Conservation (phyloP, 176 grass and related monocot genomes). For the Musa itinerans region DNA sequence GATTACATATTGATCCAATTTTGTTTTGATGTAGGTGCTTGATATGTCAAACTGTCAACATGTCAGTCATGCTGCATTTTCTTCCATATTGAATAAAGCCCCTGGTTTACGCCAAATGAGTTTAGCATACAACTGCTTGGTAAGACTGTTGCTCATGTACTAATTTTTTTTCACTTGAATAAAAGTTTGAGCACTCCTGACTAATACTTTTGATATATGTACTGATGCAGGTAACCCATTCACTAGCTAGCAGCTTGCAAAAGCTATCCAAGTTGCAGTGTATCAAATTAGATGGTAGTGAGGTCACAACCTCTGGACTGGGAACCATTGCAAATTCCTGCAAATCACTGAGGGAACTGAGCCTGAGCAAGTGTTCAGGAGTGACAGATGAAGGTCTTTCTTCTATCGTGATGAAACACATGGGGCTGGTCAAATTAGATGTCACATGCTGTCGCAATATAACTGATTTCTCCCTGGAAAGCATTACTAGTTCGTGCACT, state of each 20-base stretch:
- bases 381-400: constrained; percentile 62
- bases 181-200: constrained; percentile 2
- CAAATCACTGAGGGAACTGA: constrained; percentile 54
- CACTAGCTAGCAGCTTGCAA: constrained; percentile 33
- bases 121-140: constrained; percentile 53
- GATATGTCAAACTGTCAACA: constrained; percentile 66
- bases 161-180: not conserved
- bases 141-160: constrained; percentile 29
- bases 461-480: constrained; percentile 53
- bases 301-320: constrained; percentile 42
- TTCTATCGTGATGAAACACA: constrained; percentile 45
- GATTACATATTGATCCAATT: not conserved
- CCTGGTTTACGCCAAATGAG: constrained; percentile 45
- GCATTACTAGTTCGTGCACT: constrained; percentile 59
- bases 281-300: constrained; percentile 71
- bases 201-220: constrained; percentile 11
- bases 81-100: constrained; percentile 31
- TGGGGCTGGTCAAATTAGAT: constrained; percentile 61
- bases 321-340: constrained; percentile 49
- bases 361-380: constrained; percentile 71
- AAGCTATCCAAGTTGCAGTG: constrained; percentile 34
- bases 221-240: constrained; percentile 42
- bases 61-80: constrained; percentile 42
- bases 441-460: constrained; percentile 70
- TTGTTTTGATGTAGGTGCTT: constrained; percentile 43